These are phyloP conservation scores for Amylocarpus encephaloides DNA, from an alignment of 2,329 filamentous ascomycete species.

Conservation along the genomic window DNA sequence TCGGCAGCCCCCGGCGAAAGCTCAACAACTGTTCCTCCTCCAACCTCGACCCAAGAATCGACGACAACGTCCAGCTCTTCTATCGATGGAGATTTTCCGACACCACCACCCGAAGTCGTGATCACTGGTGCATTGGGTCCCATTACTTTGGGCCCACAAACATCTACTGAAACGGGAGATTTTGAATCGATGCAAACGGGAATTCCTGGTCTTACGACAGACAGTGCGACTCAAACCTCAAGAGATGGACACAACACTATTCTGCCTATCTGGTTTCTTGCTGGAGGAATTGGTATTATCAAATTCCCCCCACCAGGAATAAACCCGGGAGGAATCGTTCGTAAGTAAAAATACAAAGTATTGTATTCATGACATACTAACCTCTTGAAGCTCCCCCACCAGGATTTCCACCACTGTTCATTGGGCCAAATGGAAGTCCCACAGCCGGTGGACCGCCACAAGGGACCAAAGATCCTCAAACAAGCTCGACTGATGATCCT, in stretches of 20 bases:
- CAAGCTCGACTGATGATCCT: neutral
- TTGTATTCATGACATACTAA: neutral
- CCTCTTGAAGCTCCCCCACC: neutral
- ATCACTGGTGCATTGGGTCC: neutral
- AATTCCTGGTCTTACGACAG: conserved; percentile 6
- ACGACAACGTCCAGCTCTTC: neutral
- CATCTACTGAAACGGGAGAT: conserved; percentile 4
- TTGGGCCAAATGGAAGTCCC: conserved; percentile 4
- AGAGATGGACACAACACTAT: conserved; percentile 5
- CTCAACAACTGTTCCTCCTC: neutral
- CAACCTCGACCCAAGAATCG: neutral
- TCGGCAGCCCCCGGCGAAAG: neutral
- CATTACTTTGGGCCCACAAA: conserved; percentile 8
- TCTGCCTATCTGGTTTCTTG: conserved; percentile 7
- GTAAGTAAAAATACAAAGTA: neutral
- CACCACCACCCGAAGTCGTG: conserved; percentile 2
- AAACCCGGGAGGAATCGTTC: conserved; percentile 1
- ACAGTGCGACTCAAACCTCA: conserved; percentile 5
- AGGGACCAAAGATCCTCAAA: conserved; percentile 8
- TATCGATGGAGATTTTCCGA: neutral
- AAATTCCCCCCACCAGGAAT: conserved; percentile 1
- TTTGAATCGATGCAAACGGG: conserved; percentile 4
- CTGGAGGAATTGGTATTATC: conserved; percentile 5
- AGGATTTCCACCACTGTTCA: conserved; percentile 7
- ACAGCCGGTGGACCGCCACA: conserved; percentile 4